Evolutionary conservation across 2,329 filamentous ascomycete genomes (phyloP).

Genomic region (Drechslerella stenobrocha): DNA sequence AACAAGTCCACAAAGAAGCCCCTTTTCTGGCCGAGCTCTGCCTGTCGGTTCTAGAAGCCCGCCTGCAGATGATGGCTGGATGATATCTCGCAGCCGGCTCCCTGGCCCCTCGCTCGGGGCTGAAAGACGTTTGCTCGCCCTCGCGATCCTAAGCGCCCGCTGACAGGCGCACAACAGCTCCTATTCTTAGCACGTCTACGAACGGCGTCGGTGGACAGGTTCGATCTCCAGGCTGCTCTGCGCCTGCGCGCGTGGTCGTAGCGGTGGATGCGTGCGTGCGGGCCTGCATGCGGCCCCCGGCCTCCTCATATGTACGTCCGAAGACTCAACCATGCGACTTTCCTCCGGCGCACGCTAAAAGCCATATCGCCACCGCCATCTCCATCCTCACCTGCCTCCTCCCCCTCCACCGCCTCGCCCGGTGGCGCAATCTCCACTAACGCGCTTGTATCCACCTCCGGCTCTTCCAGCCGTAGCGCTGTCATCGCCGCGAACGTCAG

Average conservation of each 20-base stretch:
- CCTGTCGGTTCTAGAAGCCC: no score
- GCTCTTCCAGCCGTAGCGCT: conserved; percentile 50
- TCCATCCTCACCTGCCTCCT: conserved; percentile 19
- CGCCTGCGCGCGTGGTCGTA: no score
- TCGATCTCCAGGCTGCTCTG: no score
- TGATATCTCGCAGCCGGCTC: no score
- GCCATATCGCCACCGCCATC: conserved; percentile 10
- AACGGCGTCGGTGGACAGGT: no score
- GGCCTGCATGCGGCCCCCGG: no score
- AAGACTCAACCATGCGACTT: neutral
- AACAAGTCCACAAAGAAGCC: no score
- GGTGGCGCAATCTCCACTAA: conserved; percentile 16
- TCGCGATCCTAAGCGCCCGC: conserved; percentile 24
- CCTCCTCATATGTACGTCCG: neutral
- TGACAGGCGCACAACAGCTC: conserved; percentile 2
- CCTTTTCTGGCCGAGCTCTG: no score
- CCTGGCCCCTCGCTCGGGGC: no score
- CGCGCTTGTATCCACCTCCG: conserved; percentile 6
- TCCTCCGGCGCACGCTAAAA: conserved; percentile 18
- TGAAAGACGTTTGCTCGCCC: no score
- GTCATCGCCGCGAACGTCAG: conserved; percentile 52
- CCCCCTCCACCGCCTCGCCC: conserved; percentile 2
- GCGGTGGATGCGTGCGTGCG: no score
- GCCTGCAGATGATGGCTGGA: no score
- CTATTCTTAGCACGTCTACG: conserved; percentile 47